A percentile compares a stretch with the other conserved stretches of the same genome.
These are phyloP conservation scores for Podaxis carcinomalis DNA, from an alignment of 768 basidiomycete genomes.

Conservation along the genomic window DNA sequence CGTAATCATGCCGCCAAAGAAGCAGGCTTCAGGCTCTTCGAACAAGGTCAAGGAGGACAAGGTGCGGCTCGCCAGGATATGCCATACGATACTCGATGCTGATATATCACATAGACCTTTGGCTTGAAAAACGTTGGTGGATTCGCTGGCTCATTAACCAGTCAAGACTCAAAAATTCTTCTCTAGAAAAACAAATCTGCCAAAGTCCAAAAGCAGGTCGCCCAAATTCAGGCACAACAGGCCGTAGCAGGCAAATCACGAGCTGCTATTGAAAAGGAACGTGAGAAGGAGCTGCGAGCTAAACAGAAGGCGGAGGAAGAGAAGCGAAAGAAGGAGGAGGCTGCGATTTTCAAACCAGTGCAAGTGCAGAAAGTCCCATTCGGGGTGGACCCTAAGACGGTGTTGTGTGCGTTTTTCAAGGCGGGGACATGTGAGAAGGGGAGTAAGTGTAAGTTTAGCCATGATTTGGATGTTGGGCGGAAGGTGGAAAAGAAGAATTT, in stretches of 20 bases:
- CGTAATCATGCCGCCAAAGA: slow-evolving; percentile 73
- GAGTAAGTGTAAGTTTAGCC: slow-evolving; percentile 94
- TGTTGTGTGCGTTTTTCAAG: slow-evolving; percentile 91
- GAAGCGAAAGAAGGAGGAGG: slow-evolving; percentile 81
- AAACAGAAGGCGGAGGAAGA: slow-evolving; percentile 78
- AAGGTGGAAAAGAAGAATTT: slow-evolving; percentile 96
- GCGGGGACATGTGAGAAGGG: slow-evolving; percentile 93
- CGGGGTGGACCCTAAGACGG: slow-evolving; percentile 93
- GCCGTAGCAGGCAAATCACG: slow-evolving; percentile 75
- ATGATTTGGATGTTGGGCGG: slow-evolving; percentile 82
- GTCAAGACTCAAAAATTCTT: slow-evolving; percentile 1
- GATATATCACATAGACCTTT: slow-evolving; percentile 57
- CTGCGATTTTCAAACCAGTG: slow-evolving; percentile 75
- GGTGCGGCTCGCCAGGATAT: slow-evolving; percentile 34
- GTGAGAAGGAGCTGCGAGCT: slow-evolving; percentile 71
- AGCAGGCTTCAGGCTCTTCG: slow-evolving; percentile 49
- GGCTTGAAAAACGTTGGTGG: slow-evolving; percentile 79
- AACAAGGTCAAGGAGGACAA: slow-evolving; percentile 81
- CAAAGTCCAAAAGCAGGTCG: slow-evolving; percentile 86
- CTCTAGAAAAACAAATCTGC: slow-evolving; percentile 89
- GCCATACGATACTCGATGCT: slow-evolving; percentile 20
- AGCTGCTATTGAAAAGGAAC: slow-evolving; percentile 78
- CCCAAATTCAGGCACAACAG: slow-evolving; percentile 74
- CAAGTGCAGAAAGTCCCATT: slow-evolving; percentile 87
- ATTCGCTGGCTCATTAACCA: neutral